phyloP scores from a whole-genome alignment of 176 grass and related monocot species.

The Eragrostis nindensis region DNA sequence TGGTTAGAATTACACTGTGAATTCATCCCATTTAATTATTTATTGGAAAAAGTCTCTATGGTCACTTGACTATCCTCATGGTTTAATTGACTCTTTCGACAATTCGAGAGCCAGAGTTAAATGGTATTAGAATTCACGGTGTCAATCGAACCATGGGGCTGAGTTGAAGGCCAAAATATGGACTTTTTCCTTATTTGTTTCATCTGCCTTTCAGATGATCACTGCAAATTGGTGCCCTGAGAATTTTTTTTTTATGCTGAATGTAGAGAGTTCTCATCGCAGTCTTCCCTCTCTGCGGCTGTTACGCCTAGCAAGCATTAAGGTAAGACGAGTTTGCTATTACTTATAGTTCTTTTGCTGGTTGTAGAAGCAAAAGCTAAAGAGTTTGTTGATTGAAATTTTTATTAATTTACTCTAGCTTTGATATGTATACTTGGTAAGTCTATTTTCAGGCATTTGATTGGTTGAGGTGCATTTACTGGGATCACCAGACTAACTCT shows the following conservation, averaged over 20 bases:
- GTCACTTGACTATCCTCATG: not conserved
- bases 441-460: constrained; percentile 84
- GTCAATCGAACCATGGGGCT: not conserved
- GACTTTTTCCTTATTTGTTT: constrained; percentile 1
- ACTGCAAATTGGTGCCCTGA: not conserved
- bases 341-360: constrained; percentile 18
- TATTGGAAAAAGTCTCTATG: not conserved
- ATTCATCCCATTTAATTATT: not conserved
- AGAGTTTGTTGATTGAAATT: not conserved
- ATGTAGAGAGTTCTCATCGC: constrained; percentile 87
- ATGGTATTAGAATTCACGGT: not conserved
- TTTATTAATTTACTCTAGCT: constrained; percentile 8
- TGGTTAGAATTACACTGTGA: constrained; percentile 55
- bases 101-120: not conserved
- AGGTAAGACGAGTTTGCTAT: constrained; percentile 53
- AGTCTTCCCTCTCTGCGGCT: constrained; percentile 72
- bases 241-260: constrained; percentile 7
- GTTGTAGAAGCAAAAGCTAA: not conserved
- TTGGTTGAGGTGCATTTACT: constrained; percentile 88
- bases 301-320: constrained; percentile 68
- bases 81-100: not conserved
- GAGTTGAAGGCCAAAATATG: not conserved
- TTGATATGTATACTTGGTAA: constrained; percentile 26
- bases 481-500: constrained; percentile 70
- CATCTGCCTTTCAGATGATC: constrained; percentile 5